A percentile compares a stretch with the other conserved stretches of the same genome.
These are phyloP conservation scores for Rachicladosporium sp. DNA, from an alignment of 2,329 filamentous ascomycete genomes.

Conservation along the genomic window DNA sequence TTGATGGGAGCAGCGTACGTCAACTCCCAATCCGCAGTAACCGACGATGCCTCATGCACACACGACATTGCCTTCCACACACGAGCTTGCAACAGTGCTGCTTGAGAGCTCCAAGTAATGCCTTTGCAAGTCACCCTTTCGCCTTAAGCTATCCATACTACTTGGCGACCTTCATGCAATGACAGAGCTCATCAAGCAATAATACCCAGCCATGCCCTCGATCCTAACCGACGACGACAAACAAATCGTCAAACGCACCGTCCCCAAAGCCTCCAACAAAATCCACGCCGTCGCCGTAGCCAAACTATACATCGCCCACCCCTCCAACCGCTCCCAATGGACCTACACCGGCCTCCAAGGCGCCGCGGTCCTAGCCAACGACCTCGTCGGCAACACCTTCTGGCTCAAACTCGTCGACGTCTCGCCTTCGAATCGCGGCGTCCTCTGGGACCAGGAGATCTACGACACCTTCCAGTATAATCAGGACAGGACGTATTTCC, in stretches of 20 bases:
- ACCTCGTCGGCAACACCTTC: conserved; percentile 87
- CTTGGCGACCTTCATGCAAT: too few relatives aligned
- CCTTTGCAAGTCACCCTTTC: too few relatives aligned
- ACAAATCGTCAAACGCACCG: conserved; percentile 85
- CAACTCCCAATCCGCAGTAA: too few relatives aligned
- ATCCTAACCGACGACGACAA: conserved; percentile 88
- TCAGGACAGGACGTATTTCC: conserved; percentile 94
- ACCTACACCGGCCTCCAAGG: conserved; percentile 89
- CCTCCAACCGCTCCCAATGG: conserved; percentile 69
- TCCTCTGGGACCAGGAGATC: conserved; percentile 96
- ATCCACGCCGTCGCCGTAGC: conserved; percentile 92
- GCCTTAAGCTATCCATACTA: too few relatives aligned
- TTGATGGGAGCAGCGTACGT: too few relatives aligned
- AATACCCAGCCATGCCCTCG: conserved; percentile 35
- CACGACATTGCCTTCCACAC: too few relatives aligned
- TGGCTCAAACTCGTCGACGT: conserved; percentile 98
- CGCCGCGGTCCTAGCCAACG: conserved; percentile 81
- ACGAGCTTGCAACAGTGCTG: too few relatives aligned
- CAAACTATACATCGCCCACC: conserved; percentile 84
- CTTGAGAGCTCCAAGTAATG: too few relatives aligned
- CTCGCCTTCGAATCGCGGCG: conserved; percentile 69
- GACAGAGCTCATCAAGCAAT: not conserved
- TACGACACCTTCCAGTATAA: conserved; percentile 93
- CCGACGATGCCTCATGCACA: too few relatives aligned
- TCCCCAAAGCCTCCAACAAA: conserved; percentile 92